A percentile compares a stretch with the other conserved stretches of the same genome.
Conservation (phyloP, 225 moss, liverwort and hornwort genomes). For the Polytrichum commune region DNA sequence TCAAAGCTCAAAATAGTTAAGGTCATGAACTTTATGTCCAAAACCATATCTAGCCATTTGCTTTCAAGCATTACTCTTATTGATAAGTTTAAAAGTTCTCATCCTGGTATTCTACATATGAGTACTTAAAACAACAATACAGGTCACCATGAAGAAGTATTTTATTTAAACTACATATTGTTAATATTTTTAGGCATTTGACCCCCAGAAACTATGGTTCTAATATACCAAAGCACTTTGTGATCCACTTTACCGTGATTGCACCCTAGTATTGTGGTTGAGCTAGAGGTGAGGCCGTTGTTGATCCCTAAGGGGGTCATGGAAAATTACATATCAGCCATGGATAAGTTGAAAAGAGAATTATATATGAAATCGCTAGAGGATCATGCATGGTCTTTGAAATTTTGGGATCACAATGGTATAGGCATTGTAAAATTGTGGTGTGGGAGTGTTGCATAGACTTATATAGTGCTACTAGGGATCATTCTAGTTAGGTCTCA, state of each 20-base stretch:
- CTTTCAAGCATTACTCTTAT: too few relatives aligned
- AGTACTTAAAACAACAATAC: too few relatives aligned
- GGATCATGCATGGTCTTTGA: not conserved
- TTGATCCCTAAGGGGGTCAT: not conserved
- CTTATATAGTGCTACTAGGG: not conserved
- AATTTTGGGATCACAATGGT: not conserved
- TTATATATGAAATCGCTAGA: not conserved
- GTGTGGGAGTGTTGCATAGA: conserved; percentile 3
- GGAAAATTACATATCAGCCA: not conserved
- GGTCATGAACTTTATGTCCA: too few relatives aligned
- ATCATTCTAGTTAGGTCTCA: not conserved
- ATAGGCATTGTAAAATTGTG: not conserved
- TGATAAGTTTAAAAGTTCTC: too few relatives aligned
- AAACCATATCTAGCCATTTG: too few relatives aligned
- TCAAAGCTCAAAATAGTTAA: not conserved
- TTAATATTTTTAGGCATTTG: too few relatives aligned
- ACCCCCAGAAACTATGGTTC: too few relatives aligned
- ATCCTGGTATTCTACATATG: too few relatives aligned
- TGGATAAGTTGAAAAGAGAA: not conserved
- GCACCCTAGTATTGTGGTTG: not conserved
- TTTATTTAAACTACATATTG: too few relatives aligned
- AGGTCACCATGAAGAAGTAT: too few relatives aligned
- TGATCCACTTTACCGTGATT: too few relatives aligned
- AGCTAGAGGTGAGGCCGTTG: not conserved
- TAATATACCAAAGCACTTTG: too few relatives aligned